Conservation (phyloP, 1,284 basidiomycete species). For the Pyrrhoderma lamaoense region DNA sequence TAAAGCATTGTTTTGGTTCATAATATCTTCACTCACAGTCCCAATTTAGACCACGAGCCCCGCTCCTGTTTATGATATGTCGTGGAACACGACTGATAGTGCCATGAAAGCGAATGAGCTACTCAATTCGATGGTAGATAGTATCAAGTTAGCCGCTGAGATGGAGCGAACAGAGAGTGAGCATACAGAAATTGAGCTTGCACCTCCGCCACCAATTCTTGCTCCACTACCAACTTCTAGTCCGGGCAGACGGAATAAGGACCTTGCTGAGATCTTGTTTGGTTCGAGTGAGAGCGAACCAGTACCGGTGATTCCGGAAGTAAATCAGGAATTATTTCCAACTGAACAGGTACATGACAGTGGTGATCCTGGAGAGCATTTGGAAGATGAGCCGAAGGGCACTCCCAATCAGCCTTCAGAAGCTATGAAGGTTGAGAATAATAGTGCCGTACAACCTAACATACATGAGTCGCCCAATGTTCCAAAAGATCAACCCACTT, state of each 20-base stretch:
- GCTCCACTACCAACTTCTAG: slow-evolving; percentile 27
- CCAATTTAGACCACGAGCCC: slow-evolving; percentile 48
- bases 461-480: slow-evolving; percentile 23
- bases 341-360: not conserved
- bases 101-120: slow-evolving; percentile 54
- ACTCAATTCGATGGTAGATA: slow-evolving; percentile 60
- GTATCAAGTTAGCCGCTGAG: slow-evolving; percentile 39
- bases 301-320: slow-evolving; percentile 18
- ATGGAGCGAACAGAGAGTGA: slow-evolving; percentile 26
- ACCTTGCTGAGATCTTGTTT: slow-evolving; percentile 68
- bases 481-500: slow-evolving; percentile 30
- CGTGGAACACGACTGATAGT: slow-evolving; percentile 31
- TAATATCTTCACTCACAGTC: slow-evolving; percentile 9
- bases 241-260: slow-evolving; percentile 55
- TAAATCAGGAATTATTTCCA: slow-evolving; percentile 10
- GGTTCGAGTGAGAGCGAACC: slow-evolving; percentile 41
- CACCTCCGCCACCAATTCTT: slow-evolving; percentile 5
- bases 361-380: not conserved
- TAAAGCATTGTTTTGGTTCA: slow-evolving; percentile 18
- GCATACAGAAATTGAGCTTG: slow-evolving; percentile 5
- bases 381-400: slow-evolving; percentile 11
- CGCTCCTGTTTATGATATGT: slow-evolving; percentile 28
- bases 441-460: slow-evolving; percentile 20
- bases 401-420: slow-evolving; percentile 1
- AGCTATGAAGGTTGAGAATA: slow-evolving; percentile 18